These are phyloP conservation scores for Gloeopeniophorella convolvens DNA, from an alignment of 768 basidiomycete species.

Conservation along the genomic window DNA sequence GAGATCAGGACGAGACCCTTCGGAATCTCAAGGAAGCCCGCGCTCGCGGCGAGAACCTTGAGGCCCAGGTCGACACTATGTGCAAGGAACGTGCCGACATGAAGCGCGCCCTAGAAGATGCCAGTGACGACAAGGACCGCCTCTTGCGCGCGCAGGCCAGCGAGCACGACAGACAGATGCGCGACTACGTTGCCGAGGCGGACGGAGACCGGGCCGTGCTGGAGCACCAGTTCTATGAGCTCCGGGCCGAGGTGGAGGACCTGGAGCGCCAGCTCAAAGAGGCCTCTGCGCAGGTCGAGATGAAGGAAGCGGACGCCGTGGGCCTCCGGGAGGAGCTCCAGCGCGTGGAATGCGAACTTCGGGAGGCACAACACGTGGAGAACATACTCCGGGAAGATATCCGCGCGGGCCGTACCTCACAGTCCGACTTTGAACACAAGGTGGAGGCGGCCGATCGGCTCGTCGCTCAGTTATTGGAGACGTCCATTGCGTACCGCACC, in stretches of 20 bases:
- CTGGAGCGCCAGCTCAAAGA: slow-evolving; percentile 59
- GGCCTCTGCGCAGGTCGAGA: slow-evolving; percentile 50
- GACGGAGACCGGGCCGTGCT: slow-evolving; percentile 91
- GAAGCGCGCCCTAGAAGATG: slow-evolving; percentile 57
- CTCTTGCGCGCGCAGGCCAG: slow-evolving; percentile 66
- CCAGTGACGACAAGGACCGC: slow-evolving; percentile 72
- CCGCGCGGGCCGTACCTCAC: slow-evolving; percentile 59
- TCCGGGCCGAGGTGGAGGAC: slow-evolving; percentile 56
- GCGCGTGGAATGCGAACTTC: slow-evolving; percentile 61
- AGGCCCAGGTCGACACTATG: slow-evolving; percentile 65
- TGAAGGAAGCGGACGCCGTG: slow-evolving; percentile 60
- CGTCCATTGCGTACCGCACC: slow-evolving; percentile 70
- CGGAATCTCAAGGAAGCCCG: slow-evolving; percentile 72
- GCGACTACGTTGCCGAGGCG: slow-evolving; percentile 88
- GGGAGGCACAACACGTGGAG: slow-evolving; percentile 61
- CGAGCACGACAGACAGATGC: slow-evolving; percentile 58
- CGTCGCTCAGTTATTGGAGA: slow-evolving; percentile 75
- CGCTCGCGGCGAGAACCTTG: slow-evolving; percentile 64
- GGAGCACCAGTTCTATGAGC: slow-evolving; percentile 78
- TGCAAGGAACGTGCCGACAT: slow-evolving; percentile 68
- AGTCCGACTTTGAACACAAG: slow-evolving; percentile 59
- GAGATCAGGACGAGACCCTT: slow-evolving; percentile 69
- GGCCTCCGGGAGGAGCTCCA: slow-evolving; percentile 70
- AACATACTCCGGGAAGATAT: slow-evolving; percentile 68
- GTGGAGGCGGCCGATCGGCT: slow-evolving; percentile 62